Base-by-base conservation (phyloP, 345 rosid species). In the Hibiscus syriacus region DNA sequence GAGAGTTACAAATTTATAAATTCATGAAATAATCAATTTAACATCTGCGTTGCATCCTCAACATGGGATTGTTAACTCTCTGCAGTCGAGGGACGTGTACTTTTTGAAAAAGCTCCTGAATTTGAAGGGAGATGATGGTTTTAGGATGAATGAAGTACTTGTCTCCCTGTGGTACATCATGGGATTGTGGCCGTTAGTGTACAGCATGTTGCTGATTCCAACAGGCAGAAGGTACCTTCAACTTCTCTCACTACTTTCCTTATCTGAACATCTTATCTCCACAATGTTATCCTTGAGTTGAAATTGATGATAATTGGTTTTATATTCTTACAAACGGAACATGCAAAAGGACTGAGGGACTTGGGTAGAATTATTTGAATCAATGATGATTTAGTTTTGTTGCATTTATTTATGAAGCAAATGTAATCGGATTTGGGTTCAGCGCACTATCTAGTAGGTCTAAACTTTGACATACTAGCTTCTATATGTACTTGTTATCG, bases 131-230 rank as follows among this genome's bases (percentile, higher is more conserved):
- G 89, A 87, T 63, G 98, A 93, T 77, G 98, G 96, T 56, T 93
- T 87, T 80, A 60, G 67, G 72, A 93, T 90, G 98, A 90, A 93
- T 72, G 77, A 81, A 46, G 87, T 93, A 19, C 89, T 93, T 80
- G 92, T 89, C 23, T 82, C 90, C 32, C 72, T 85, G 17, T 92
- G 96, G 96, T 85, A 88, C 67, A 80, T 85, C 19, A 90, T 90
- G 96, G 98, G 96, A 70, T 72, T 90, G 73, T 92, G 98, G 97
- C 94, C 97, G 69, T 67, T 84, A 67, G 83, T 82, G 0, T 92
- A 85, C 64, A 79, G 79, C 77, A 92, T 88, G 98, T 83, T 88
- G 56, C 82, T 90, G 76, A 78, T 90, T 73, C 97, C 94, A 26
- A 76, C 97, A 4, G 90, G 87, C 58, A 79, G 90, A 78, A 90